phyloP scores from a whole-genome alignment of 257 asterid genomes.

The Scutellaria galericulata region DNA sequence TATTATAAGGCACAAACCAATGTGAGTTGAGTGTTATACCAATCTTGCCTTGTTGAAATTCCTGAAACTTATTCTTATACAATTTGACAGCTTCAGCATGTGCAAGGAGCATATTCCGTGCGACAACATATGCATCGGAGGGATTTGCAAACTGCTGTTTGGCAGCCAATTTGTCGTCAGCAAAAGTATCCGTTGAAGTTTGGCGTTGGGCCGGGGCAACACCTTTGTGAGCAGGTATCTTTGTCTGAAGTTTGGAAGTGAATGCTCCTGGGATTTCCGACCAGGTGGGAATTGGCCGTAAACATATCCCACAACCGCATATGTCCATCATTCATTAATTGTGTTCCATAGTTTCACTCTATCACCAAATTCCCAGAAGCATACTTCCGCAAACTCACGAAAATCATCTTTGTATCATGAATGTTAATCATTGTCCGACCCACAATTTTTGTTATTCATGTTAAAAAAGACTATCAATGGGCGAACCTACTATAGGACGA shows the following conservation, averaged over 20 bases:
- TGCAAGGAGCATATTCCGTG: slow-evolving; percentile 42
- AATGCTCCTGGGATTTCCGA: not conserved
- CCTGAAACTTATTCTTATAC: slow-evolving; percentile 37
- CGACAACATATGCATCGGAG: slow-evolving; percentile 40
- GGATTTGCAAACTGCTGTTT: not conserved
- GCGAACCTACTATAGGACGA: no score
- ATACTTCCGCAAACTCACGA: slow-evolving; percentile 37
- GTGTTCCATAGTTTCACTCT: slow-evolving; percentile 49
- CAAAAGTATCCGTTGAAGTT: no score
- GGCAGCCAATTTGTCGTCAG: no score
- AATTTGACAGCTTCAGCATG: slow-evolving; percentile 43
- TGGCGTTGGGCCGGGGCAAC: no score
- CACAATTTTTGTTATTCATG: no score
- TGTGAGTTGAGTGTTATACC: slow-evolving; percentile 2
- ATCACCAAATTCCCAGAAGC: slow-evolving; percentile 51
- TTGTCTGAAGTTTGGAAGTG: not conserved
- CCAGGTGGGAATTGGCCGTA: slow-evolving; percentile 21
- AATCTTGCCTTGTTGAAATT: slow-evolving; percentile 34
- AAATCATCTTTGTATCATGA: slow-evolving; percentile 41
- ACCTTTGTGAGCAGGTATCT: no score
- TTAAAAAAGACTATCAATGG: no score
- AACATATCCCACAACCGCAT: slow-evolving; percentile 20
- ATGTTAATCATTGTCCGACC: no score
- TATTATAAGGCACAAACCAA: slow-evolving; percentile 10
- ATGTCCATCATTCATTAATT: slow-evolving; percentile 43